phyloP scores from a whole-genome alignment of 1,284 basidiomycete species.

The Leucoagaricus sp. region DNA sequence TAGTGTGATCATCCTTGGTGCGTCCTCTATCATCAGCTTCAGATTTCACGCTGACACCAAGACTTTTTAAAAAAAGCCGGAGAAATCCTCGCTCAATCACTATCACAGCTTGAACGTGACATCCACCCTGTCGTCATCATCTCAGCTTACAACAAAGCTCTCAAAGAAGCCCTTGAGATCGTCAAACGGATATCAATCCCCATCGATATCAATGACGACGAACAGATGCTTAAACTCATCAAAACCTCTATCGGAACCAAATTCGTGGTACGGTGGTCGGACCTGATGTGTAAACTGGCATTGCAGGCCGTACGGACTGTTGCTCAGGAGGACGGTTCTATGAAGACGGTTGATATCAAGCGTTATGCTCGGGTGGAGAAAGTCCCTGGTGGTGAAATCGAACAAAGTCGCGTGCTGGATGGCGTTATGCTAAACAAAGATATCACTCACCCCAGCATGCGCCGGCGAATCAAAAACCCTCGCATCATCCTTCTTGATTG shows the following conservation, averaged over 20 bases:
- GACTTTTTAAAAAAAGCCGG: conserved; percentile 65
- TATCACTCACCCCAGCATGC: conserved; percentile 97
- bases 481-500: conserved; percentile 93
- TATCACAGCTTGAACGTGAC: conserved; percentile 91
- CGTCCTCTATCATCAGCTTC: conserved; percentile 24
- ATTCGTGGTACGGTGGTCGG: conserved; percentile 95
- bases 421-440: conserved; percentile 99
- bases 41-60: conserved; percentile 10
- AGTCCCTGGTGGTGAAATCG: conserved; percentile 96
- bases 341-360: conserved; percentile 96
- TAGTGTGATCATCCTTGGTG: conserved; percentile 95
- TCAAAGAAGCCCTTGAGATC: conserved; percentile 89
- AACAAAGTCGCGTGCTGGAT: conserved; percentile 84
- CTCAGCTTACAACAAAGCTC: conserved; percentile 94
- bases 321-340: conserved; percentile 59
- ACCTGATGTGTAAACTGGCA: conserved; percentile 96
- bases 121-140: conserved; percentile 99
- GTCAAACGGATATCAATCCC: conserved; percentile 88
- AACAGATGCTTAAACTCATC: conserved; percentile 95
- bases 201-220: conserved; percentile 86
- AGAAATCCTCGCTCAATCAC: conserved; percentile 97
- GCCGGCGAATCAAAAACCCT: conserved; percentile 88
- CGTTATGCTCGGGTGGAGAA: conserved; percentile 98
- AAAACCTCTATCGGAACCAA: conserved; percentile 99
- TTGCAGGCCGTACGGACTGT: conserved; percentile 92